These are phyloP conservation scores for Terfezia boudieri DNA, from an alignment of 495 filamentous ascomycete species.

Conservation along the genomic window DNA sequence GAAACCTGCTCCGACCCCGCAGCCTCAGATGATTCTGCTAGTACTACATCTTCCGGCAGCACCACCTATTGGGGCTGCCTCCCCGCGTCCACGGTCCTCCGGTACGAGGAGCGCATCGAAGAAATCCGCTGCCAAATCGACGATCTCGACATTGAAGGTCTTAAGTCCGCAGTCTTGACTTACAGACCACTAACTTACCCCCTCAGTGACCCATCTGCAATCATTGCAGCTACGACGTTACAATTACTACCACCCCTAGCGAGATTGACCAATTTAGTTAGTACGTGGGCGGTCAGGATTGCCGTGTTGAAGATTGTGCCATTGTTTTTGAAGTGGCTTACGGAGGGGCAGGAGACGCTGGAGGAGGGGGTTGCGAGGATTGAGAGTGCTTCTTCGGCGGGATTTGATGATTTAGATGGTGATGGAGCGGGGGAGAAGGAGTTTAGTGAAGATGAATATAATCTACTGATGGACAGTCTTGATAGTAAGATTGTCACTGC, in stretches of 20 bases:
- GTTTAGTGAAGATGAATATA: slow-evolving; percentile 32
- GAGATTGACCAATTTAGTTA: slow-evolving; percentile 41
- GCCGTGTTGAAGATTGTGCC: slow-evolving; percentile 50
- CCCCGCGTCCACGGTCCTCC: slow-evolving; percentile 32
- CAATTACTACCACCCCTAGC: slow-evolving; percentile 69
- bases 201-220: slow-evolving; percentile 46
- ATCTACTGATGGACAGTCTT: slow-evolving; percentile 37
- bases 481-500: slow-evolving; percentile 44
- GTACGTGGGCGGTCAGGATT: slow-evolving; percentile 55
- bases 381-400: slow-evolving; percentile 12
- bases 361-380: slow-evolving; percentile 39
- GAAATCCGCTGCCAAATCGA: slow-evolving; percentile 60
- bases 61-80: slow-evolving; percentile 47
- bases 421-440: not conserved
- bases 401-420: not conserved
- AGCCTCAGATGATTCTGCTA: not conserved
- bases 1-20: too few species aligned
- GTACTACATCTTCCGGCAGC: slow-evolving; percentile 24
- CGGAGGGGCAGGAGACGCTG: slow-evolving; percentile 37
- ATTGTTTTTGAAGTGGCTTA: slow-evolving; percentile 41
- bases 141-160: slow-evolving; percentile 61
- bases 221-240: slow-evolving; percentile 71
- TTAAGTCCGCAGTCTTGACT: slow-evolving; percentile 66
- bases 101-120: slow-evolving; percentile 53
- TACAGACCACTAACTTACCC: slow-evolving; percentile 25